phyloP scores from a whole-genome alignment of 148 eudicot species.

The Vaccinium corymbosum region DNA sequence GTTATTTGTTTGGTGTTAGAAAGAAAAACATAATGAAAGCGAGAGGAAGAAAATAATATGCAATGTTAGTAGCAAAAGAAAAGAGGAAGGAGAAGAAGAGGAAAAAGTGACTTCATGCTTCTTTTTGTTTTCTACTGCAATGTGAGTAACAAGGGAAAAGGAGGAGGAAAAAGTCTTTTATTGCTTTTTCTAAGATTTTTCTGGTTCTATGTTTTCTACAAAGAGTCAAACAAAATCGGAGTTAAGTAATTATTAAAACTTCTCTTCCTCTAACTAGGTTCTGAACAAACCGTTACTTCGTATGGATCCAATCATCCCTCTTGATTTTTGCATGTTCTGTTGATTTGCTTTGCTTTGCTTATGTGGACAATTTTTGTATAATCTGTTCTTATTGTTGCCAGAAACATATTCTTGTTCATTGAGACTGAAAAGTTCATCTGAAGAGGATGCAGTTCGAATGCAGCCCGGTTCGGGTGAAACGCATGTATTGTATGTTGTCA shows the following conservation, averaged over 20 bases:
- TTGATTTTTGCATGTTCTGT: neutral
- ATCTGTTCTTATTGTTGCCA: slow-evolving; percentile 18
- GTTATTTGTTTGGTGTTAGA: neutral
- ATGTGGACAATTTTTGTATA: neutral
- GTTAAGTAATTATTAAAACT: neutral
- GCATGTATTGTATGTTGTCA: slow-evolving; percentile 43
- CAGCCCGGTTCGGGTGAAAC: slow-evolving; percentile 50
- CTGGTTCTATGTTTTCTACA: neutral
- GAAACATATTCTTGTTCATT: slow-evolving; percentile 42
- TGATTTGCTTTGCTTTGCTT: neutral
- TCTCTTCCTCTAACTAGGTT: neutral
- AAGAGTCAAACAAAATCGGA: neutral
- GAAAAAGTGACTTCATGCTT: no score
- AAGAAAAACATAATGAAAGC: neutral
- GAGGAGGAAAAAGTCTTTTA: neutral
- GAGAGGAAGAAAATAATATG: neutral
- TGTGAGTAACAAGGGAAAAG: no score
- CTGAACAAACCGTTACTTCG: neutral
- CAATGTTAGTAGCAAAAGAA: neutral
- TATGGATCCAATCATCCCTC: neutral
- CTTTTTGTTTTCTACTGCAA: no score
- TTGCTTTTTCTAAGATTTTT: neutral
- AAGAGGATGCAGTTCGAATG: slow-evolving; percentile 47
- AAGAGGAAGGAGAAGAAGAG: no score
- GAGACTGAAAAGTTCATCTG: slow-evolving; percentile 44